Base-by-base conservation (phyloP, 1,284 basidiomycete species). In the Cerrena zonata region DNA sequence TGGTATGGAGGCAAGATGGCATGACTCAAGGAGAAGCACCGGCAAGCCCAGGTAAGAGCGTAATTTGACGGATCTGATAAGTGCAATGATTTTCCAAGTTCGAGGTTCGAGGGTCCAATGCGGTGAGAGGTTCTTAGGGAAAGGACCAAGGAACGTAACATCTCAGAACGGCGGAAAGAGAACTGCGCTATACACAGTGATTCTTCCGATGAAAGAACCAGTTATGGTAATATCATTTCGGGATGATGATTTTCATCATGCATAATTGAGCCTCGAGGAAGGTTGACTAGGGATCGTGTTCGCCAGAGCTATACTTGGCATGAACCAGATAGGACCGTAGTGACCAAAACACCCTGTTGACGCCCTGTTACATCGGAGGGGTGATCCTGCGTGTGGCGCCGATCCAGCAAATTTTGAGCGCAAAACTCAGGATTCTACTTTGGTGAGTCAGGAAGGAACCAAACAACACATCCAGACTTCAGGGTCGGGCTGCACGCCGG, bases 171-270 rank as follows among this genome's bases (percentile, higher is more conserved):
- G 41, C 19, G 19, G 13, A 42, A 42, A 42, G 41, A 42, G 4
- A 42, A 42, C 41, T 42, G 41, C 41, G 41, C 41, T 42, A 23
- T 42, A 22, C 41, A 42, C 41, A 42, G 41, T 42, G 19, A 34
- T 34, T 34, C 30, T 34, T 34, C 30, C 30, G 30, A 34, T 15
- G 30, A 15, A 15, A 34, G 15, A 34, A 15, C 30, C 30, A 34
- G 30, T 34, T 15, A 34, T 34, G 30, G 30, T 34, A n/a, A 34
- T 34, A 34, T 34, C 30, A 34, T 34, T 15, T 34, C 15, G n/a
- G n/a, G 30, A 34, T 34, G 7, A 15, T 34, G 30, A 7, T 7
- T 34, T 7, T 34, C 30, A 7, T 34, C 15, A 7, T 15, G 30
- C 30, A n/a, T 15, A 34, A 7, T 34, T 34, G 30, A 7, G 30